Conservation (phyloP, 768 basidiomycete species). For the Suillus alpinus region DNA sequence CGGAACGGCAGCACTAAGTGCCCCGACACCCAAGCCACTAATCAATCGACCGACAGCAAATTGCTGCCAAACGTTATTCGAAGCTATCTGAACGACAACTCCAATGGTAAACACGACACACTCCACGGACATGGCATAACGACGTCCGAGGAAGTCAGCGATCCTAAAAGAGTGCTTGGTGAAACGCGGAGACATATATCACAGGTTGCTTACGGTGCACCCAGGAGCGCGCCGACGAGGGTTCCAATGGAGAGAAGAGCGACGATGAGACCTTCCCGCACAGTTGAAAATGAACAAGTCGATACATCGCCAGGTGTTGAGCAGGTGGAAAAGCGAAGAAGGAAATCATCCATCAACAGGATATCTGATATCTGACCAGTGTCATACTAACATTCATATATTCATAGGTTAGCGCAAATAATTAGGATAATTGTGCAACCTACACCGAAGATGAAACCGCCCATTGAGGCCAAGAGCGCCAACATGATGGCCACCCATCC, state of each 20-base stretch:
- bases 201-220: conserved; percentile 51
- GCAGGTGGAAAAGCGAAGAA: conserved; percentile 59
- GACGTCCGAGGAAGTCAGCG: conserved; percentile 64
- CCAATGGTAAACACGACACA: conserved; percentile 58
- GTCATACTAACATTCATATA: conserved; percentile 43
- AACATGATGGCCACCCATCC: conserved; percentile 62
- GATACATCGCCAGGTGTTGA: conserved; percentile 33
- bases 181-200: not conserved
- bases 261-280: conserved; percentile 66
- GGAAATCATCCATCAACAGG: conserved; percentile 68
- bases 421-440: not conserved
- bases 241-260: conserved; percentile 71
- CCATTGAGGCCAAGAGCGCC: conserved; percentile 68
- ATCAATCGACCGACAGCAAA: conserved; percentile 64
- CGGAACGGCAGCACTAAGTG: conserved; percentile 64
- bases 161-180: conserved; percentile 31
- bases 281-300: conserved; percentile 52
- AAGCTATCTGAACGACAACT: conserved; percentile 55
- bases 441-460: conserved; percentile 61
- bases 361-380: conserved; percentile 81
- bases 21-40: conserved; percentile 67
- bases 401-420: conserved; percentile 5
- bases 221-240: conserved; percentile 56
- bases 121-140: conserved; percentile 63
- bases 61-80: conserved; percentile 59